These are phyloP conservation scores for Ceriops tagal DNA, from an alignment of 345 rosid species.

Conservation along the genomic window DNA sequence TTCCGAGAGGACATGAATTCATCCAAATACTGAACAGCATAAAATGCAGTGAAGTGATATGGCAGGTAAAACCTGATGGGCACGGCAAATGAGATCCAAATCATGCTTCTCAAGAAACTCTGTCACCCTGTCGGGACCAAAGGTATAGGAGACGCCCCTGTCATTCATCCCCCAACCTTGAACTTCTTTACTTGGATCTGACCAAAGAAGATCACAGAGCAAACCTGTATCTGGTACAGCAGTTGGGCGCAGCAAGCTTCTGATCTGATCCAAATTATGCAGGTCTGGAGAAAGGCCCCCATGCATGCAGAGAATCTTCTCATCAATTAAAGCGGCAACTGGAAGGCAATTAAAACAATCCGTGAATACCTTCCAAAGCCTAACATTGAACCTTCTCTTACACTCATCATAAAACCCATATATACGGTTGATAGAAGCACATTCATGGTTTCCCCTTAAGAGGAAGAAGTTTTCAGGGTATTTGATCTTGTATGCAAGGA, in stretches of 20 bases:
- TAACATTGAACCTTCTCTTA: conserved; percentile 72
- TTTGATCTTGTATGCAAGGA: conserved; percentile 79
- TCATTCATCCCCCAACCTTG: conserved; percentile 86
- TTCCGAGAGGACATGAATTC: neutral
- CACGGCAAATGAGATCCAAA: conserved; percentile 81
- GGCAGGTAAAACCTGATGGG: conserved; percentile 63
- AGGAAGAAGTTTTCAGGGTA: conserved; percentile 78
- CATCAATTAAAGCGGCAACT: conserved; percentile 79
- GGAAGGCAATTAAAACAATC: conserved; percentile 92
- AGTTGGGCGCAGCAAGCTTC: conserved; percentile 57
- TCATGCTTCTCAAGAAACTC: conserved; percentile 75
- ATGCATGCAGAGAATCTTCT: conserved; percentile 87
- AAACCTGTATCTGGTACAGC: conserved; percentile 80
- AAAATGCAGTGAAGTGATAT: conserved; percentile 1
- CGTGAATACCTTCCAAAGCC: conserved; percentile 72
- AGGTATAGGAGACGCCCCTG: conserved; percentile 75
- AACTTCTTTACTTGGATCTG: conserved; percentile 71
- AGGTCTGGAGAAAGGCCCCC: conserved; percentile 85
- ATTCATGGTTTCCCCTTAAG: conserved; percentile 86
- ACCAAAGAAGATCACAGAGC: conserved; percentile 89
- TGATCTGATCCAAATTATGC: conserved; percentile 58
- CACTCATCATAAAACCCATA: conserved; percentile 89
- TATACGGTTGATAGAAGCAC: conserved; percentile 78
- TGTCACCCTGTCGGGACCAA: conserved; percentile 69
- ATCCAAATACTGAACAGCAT: neutral